A percentile compares a stretch with the other conserved stretches of the same genome.
Conservation (phyloP, 75 land plant genomes). For the Cunninghamia lanceolata region DNA sequence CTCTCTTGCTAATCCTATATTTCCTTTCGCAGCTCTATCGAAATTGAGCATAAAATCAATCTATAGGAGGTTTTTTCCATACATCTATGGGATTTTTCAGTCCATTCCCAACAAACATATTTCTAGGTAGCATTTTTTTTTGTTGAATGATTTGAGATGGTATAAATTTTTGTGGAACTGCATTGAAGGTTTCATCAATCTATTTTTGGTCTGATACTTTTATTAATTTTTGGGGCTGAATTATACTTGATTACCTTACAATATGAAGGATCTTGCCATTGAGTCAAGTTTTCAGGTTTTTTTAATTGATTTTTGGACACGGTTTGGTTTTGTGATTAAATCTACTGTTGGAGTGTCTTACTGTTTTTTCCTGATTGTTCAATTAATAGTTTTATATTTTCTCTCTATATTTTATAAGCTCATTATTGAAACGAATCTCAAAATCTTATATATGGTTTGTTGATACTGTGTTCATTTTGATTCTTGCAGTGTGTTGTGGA, state of each 20-base stretch:
- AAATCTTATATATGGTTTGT: neutral
- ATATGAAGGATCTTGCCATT: neutral
- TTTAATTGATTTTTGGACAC: neutral
- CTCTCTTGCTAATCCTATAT: no score
- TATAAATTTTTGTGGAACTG: neutral
- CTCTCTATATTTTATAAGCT: neutral
- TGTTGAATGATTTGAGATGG: neutral
- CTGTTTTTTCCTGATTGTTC: neutral
- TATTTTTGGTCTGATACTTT: neutral
- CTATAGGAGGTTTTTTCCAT: no score
- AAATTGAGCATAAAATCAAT: no score
- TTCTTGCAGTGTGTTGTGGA: slow-evolving; percentile 11
- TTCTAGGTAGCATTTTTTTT: no score
- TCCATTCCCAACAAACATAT: no score
- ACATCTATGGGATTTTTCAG: no score
- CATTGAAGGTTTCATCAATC: neutral
- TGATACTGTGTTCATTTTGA: neutral
- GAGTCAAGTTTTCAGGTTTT: neutral
- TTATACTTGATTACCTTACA: neutral
- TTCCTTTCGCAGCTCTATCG: no score
- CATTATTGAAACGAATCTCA: neutral
- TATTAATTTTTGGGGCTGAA: neutral
- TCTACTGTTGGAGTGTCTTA: neutral
- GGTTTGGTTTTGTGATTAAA: neutral
- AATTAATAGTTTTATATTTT: neutral